phyloP scores from a whole-genome alignment of 805 yeast species.

The Nakazawaea pomicola region DNA sequence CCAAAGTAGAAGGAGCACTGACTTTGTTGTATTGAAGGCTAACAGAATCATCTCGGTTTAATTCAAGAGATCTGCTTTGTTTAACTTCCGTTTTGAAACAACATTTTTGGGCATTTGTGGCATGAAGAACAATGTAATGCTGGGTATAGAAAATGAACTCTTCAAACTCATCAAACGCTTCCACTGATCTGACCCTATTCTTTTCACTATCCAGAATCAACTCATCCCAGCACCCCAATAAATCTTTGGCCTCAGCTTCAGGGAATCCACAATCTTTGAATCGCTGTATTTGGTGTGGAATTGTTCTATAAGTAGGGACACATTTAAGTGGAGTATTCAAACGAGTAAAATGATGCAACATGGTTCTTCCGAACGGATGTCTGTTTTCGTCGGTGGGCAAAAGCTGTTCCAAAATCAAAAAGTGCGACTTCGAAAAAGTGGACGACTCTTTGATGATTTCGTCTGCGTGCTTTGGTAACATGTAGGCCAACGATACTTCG shows the following conservation, averaged over 20 bases:
- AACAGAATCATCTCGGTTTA: constrained; percentile 1
- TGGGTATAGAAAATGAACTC: constrained; percentile 73
- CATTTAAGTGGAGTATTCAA: constrained; percentile 67
- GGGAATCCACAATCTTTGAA: constrained; percentile 43
- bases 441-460: constrained; percentile 47
- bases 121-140: constrained; percentile 67
- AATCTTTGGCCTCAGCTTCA: constrained; percentile 44
- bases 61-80: no score
- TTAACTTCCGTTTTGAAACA: background rate
- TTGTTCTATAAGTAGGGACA: constrained; percentile 50
- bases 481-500: constrained; percentile 79
- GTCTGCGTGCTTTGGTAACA: constrained; percentile 65
- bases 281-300: constrained; percentile 43
- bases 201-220: constrained; percentile 35
- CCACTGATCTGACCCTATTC: constrained; percentile 41
- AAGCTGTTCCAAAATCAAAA: constrained; percentile 65
- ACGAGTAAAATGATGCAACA: constrained; percentile 66
- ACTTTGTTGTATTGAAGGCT: constrained; percentile 8
- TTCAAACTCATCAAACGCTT: constrained; percentile 80
- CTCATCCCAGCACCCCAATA: constrained; percentile 55
- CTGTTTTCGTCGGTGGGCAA: constrained; percentile 50
- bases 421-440: constrained; percentile 45
- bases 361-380: constrained; percentile 69
- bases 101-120: constrained; percentile 34
- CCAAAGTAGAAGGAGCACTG: constrained; percentile 12